Base-by-base conservation (phyloP, 805 yeast species). In the Ogataea haglerorum region DNA sequence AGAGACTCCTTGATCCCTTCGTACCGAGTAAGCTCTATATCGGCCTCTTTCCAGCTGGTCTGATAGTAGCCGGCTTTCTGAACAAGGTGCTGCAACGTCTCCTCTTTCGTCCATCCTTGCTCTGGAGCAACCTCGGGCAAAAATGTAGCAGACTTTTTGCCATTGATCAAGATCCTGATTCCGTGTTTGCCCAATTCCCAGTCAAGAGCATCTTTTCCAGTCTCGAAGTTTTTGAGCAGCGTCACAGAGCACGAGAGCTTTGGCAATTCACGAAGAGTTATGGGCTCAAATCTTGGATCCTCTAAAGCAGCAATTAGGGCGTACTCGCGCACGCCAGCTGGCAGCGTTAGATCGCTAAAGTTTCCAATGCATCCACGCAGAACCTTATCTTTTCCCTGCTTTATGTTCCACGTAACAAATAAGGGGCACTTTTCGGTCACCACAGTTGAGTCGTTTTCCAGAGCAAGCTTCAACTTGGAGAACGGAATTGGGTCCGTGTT, bases 311-410 rank as follows among this genome's bases (percentile, higher is more conserved):
- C 80, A 26, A 72, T 63, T 13, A 82, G 38, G 0, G 96, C 71
- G 56, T 81, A 91, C 27, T 70, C 69, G 16, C 65, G 58, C 3
- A 89, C 71, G 0, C 93, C 96, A 1, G 55, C 36, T 13, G 72
- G 79, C 2, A 85, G 51, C 0, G 73, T 69, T 41, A 73, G 59
- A 12, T 74, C 64, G 14, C 70, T 66, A 58, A 93, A 93, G 0
- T 96, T 90, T 1, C 99, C 99, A 40, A 91, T 93, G 57, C 99
- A 91, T 0, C 99, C 99, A 30, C 98, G 69, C 34, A 91, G 66
- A 10, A 67, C 63, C 18, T 62, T 57, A 1, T 61, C 54, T 8
- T 45, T 42, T 37, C 59, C 37, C 51, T 47, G 48, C 42, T 14
- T 53, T 51, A 42, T 71, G 51, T 79, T 81, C 96, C 96, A 93